phyloP scores from a whole-genome alignment of 73 alveolate genomes.

The Symbiodinium natans region DNA sequence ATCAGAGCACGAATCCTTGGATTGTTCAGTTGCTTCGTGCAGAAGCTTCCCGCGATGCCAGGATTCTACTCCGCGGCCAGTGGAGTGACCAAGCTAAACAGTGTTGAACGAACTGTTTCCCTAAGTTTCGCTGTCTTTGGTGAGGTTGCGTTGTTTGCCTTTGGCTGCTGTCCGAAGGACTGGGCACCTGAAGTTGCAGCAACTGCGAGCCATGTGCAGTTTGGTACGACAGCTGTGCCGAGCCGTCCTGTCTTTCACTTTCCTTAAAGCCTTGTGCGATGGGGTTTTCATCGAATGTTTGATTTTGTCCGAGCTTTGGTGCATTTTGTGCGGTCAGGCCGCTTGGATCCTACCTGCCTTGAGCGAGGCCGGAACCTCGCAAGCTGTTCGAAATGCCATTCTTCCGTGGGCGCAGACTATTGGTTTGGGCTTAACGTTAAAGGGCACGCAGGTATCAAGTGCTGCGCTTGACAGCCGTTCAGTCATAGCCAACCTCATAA shows the following conservation, averaged over 20 bases:
- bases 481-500: too few species aligned
- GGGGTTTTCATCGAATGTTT: not conserved
- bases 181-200: conserved; percentile 18
- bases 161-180: not conserved
- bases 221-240: conserved; percentile 3
- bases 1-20: too few species aligned
- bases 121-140: too few species aligned
- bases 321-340: not conserved
- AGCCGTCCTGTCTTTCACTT: not conserved
- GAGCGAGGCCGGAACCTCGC: not conserved
- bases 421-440: too few species aligned
- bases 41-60: not conserved
- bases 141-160: not conserved
- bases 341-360: not conserved
- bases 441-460: too few species aligned
- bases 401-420: too few species aligned
- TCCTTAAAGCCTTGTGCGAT: too few species aligned
- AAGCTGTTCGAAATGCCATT: too few species aligned
- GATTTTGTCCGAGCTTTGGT: too few species aligned
- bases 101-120: too few species aligned
- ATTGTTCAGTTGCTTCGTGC: too few species aligned
- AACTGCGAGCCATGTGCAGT: conserved; percentile 46
- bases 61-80: not conserved
- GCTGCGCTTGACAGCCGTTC: too few species aligned
- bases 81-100: not conserved